These are phyloP conservation scores for Populus hybrid DNA, from an alignment of 441 rosid genomes.

Conservation along the genomic window DNA sequence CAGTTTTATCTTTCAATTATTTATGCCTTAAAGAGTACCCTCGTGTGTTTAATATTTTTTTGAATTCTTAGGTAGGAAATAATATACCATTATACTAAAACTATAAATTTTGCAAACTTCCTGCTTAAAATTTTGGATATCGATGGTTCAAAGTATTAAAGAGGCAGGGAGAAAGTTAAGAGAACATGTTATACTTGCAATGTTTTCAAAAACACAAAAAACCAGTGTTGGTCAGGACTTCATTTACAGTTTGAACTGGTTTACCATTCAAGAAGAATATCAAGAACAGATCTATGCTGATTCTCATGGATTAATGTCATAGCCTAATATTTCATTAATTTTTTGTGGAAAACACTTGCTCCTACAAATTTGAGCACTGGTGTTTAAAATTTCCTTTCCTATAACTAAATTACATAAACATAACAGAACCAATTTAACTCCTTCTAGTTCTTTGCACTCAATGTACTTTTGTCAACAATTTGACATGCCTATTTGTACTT, in stretches of 20 bases:
- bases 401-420: background rate
- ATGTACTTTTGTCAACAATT: background rate
- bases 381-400: background rate
- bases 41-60: background rate
- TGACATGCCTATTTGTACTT: background rate
- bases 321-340: background rate
- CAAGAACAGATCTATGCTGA: background rate
- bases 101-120: background rate
- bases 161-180: background rate
- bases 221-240: background rate
- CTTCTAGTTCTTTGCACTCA: background rate
- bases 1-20: background rate
- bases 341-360: background rate
- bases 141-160: background rate
- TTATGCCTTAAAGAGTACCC: background rate
- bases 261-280: background rate
- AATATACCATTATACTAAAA: background rate
- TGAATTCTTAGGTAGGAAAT: background rate
- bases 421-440: background rate
- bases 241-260: background rate
- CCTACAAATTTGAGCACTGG: background rate
- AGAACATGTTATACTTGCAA: background rate
- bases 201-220: background rate
- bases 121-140: background rate
- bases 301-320: background rate